Conservation (phyloP, 106 monocot genomes). For the Xerophyta viscosa region DNA sequence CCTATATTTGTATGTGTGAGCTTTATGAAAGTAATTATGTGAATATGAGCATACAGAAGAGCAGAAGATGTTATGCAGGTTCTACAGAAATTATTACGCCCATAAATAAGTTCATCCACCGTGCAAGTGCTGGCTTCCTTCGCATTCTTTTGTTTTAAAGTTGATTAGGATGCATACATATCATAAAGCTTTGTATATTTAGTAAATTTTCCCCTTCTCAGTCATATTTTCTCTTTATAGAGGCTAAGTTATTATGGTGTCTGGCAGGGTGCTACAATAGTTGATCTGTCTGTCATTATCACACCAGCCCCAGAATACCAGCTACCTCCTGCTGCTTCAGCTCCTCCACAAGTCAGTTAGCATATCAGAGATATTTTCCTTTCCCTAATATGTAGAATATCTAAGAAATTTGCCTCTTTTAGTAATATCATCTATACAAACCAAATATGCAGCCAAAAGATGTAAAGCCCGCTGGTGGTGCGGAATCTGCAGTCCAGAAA, state of each 20-base stretch:
- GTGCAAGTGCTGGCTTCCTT: no score
- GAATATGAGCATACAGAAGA: no score
- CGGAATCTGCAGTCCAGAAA: constrained; percentile 59
- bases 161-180: no score
- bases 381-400: not conserved
- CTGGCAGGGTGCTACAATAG: constrained; percentile 86
- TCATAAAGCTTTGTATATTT: no score
- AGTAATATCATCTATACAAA: not conserved
- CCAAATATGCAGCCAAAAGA: constrained; percentile 19
- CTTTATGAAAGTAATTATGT: no score
- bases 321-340: constrained; percentile 33
- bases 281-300: constrained; percentile 72
- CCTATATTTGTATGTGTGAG: no score
- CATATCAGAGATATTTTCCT: no score
- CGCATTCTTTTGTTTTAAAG: no score
- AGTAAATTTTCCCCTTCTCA: not conserved
- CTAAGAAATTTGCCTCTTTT: not conserved
- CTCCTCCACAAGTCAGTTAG: constrained; percentile 15
- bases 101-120: no score
- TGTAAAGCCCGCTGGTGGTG: constrained; percentile 9
- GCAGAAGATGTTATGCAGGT: no score
- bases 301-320: constrained; percentile 62
- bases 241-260: not conserved
- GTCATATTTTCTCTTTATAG: not conserved
- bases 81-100: no score